These are phyloP conservation scores for Ceratobasidium sp. DNA, from an alignment of 1,284 basidiomycete genomes.

Conservation along the genomic window DNA sequence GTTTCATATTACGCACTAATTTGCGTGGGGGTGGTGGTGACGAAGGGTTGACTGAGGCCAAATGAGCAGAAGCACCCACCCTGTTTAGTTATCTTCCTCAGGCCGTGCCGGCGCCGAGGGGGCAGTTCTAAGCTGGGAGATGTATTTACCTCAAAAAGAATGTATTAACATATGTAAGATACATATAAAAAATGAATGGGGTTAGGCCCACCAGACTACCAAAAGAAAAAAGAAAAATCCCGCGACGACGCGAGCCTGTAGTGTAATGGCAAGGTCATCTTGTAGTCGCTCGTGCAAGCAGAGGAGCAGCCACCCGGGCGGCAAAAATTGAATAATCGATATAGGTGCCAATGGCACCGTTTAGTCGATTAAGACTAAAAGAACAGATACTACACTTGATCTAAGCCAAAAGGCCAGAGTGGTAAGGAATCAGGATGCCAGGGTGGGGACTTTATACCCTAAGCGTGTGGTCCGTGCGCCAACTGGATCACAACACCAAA, in stretches of 20 bases:
- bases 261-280: slow-evolving; percentile 49
- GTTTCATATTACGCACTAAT: too few relatives aligned
- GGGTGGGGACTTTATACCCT: slow-evolving; percentile 30
- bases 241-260: slow-evolving; percentile 48
- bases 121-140: too few relatives aligned
- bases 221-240: slow-evolving; percentile 43
- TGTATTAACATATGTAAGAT: background rate
- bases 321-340: too few relatives aligned
- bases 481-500: background rate
- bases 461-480: slow-evolving; percentile 24
- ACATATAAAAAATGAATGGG: background rate
- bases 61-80: too few relatives aligned
- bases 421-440: slow-evolving; percentile 61
- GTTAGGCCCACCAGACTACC: background rate
- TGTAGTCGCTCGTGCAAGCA: slow-evolving; percentile 46
- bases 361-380: slow-evolving; percentile 15
- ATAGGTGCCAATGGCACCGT: too few relatives aligned
- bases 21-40: too few relatives aligned
- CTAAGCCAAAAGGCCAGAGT: slow-evolving; percentile 96
- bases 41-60: too few relatives aligned
- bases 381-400: slow-evolving; percentile 88
- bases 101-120: too few relatives aligned
- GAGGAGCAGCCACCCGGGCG: too few relatives aligned
- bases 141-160: too few relatives aligned
- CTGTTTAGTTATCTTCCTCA: too few relatives aligned